phyloP scores from a whole-genome alignment of 768 basidiomycete species.

The Rhizopogon vesiculosus region DNA sequence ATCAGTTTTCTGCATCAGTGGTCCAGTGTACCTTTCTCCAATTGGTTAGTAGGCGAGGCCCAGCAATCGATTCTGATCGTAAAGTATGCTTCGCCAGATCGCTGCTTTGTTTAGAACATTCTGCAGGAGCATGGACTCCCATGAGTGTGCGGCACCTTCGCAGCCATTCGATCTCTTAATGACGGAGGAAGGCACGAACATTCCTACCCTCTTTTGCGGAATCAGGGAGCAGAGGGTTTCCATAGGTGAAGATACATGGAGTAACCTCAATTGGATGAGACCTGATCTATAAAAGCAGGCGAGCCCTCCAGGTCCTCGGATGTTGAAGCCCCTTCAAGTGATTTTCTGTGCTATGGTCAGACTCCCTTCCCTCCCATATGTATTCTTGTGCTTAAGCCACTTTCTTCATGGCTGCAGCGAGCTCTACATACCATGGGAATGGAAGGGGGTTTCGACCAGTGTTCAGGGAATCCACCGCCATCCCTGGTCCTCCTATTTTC shows the following conservation, averaged over 20 bases:
- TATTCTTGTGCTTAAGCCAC: conserved; percentile 21
- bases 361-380: conserved; percentile 23
- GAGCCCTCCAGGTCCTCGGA: not conserved
- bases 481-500: not conserved
- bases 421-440: conserved; percentile 45
- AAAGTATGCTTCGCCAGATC: not conserved
- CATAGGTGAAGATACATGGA: not conserved
- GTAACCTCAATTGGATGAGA: not conserved
- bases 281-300: not conserved
- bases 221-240: not conserved
- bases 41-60: not conserved
- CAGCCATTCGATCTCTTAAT: not conserved
- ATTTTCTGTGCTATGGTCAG: conserved; percentile 22
- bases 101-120: not conserved
- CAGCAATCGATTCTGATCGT: not conserved
- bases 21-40: not conserved
- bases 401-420: conserved; percentile 23
- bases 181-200: not conserved
- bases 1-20: not conserved
- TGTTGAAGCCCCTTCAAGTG: not conserved
- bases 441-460: conserved; percentile 35
- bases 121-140: not conserved
- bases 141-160: not conserved
- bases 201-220: not conserved
- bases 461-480: conserved; percentile 9